Evolutionary conservation across 2,329 filamentous ascomycete species (phyloP).

Genomic region (Teratosphaeria pseudoeucalypti): DNA sequence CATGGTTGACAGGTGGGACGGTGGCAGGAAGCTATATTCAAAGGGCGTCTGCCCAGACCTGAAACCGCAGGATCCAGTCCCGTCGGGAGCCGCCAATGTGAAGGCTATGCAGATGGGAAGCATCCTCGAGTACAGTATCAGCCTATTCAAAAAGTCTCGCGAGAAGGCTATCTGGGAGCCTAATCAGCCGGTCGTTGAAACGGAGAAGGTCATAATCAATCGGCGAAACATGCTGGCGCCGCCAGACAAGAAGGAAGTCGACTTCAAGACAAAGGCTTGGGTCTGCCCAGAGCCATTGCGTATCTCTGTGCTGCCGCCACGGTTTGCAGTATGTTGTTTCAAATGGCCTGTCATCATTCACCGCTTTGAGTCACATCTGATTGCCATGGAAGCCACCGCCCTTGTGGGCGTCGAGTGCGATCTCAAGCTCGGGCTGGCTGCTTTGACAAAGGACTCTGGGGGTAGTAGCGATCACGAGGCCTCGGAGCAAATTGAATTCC

Average conservation of each 20-base stretch:
- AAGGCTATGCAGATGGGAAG: constrained; percentile 23
- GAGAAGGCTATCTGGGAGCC: constrained; percentile 44
- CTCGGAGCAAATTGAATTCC: constrained; percentile 59
- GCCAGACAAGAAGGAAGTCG: constrained; percentile 43
- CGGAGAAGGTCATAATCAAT: constrained; percentile 55
- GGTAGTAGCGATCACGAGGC: constrained; percentile 61
- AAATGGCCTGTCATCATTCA: constrained; percentile 76
- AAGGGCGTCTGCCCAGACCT: constrained; percentile 39
- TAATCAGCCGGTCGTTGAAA: constrained; percentile 72
- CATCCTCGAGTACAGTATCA: constrained; percentile 78
- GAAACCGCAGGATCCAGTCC: constrained; percentile 55
- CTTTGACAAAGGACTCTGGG: constrained; percentile 85
- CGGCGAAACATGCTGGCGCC: constrained; percentile 78
- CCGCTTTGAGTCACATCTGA: constrained; percentile 69
- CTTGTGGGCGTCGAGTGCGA: constrained; percentile 54
- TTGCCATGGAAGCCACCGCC: constrained; percentile 64
- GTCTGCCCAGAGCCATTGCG: constrained; percentile 67
- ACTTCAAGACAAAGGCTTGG: constrained; percentile 39
- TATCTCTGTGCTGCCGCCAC: constrained; percentile 61
- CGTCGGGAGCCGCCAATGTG: constrained; percentile 34
- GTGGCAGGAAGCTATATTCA: constrained; percentile 49
- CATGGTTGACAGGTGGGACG: constrained; percentile 43
- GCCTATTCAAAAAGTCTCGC: constrained; percentile 56
- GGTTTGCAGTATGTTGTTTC: constrained; percentile 62
- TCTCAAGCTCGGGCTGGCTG: constrained; percentile 67